phyloP scores from a whole-genome alignment of 176 grass and related monocot genomes.

The Ampelocalamus luodianensis region DNA sequence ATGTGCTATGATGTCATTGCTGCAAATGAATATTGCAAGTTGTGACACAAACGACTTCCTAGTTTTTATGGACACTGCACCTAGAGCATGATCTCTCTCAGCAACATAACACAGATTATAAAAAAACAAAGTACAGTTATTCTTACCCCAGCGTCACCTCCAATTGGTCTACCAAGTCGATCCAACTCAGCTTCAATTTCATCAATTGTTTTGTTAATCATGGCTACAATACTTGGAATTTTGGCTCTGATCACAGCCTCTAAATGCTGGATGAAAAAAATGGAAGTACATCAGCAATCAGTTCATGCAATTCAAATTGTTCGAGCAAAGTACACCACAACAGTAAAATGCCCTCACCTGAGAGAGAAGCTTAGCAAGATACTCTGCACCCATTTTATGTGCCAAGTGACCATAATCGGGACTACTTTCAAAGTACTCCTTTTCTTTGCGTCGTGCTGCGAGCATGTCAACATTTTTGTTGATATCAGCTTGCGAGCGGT shows the following conservation, averaged over 20 bases:
- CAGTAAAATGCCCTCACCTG: conserved; percentile 54
- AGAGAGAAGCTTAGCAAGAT: conserved; percentile 98
- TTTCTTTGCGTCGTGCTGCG: conserved; percentile 82
- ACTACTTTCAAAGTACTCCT: conserved; percentile 93
- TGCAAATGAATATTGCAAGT: conserved; percentile 26
- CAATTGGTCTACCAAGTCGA: conserved; percentile 90
- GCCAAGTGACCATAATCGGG: conserved; percentile 93
- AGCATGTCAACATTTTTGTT: conserved; percentile 99
- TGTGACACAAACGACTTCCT: conserved; percentile 8
- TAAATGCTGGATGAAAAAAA: conserved; percentile 73
- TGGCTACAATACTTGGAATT: conserved; percentile 92
- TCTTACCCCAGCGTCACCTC: conserved; percentile 90
- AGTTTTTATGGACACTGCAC: conserved; percentile 22
- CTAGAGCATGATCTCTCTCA: not conserved
- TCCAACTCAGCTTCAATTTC: conserved; percentile 98
- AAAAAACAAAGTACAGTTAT: conserved; percentile 1
- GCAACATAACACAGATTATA: conserved; percentile 8
- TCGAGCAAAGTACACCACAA: not conserved
- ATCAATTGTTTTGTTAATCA: conserved; percentile 99
- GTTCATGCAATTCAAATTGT: conserved; percentile 6
- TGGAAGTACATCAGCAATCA: conserved; percentile 34
- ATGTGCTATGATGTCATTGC: not conserved
- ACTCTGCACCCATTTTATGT: conserved; percentile 99
- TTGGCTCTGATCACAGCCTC: conserved; percentile 90
- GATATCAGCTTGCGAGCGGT: conserved; percentile 99